Base-by-base conservation (phyloP, 208 protist genomes). In the Leishmania major region DNA sequence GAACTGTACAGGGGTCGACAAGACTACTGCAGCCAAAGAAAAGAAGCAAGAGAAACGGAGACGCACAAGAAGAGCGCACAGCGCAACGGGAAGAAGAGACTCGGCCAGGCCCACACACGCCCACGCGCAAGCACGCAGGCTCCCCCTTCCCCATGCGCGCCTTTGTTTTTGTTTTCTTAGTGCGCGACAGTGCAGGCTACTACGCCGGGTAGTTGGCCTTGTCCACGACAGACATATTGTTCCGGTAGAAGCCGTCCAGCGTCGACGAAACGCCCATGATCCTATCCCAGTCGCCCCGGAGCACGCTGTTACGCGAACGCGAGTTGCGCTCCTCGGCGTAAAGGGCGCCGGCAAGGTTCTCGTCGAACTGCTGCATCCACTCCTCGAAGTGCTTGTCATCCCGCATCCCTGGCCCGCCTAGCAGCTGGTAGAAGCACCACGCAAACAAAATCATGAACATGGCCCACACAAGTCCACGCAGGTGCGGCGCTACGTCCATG, bases 241-340 rank as follows among this genome's bases (percentile, higher is more conserved):
- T 94, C 4, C 88, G n/a, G 84, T 96, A 88, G 75, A 87, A 91
- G 59, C 92, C 94, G 5, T 78, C 77, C 37, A 87, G 60, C 3
- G 82, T 81, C 55, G 79, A 59, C 4, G 89, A 77, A 53, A 79
- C 66, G 49, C 94, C 94, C 87, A 97, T 87, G 57, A 97, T 87
- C 35, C 92, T 87, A 79, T 96, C 94, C 94, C 94, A 97, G 86
- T 97, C 91, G 31, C 83, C 87, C 8, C 89, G 84, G 4, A 94
- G 88, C 88, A 96, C 80, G 64, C 87, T 92, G 71, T 60, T 60
- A 15, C 80, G 87, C 75, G 84, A 84, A 75, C 94, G 92, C 55
- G 87, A 91, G 80, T 92, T 97, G 85, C 94, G 92, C 89, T 97
- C 94, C 84, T 94, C 91, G 43, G 92, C 91, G 80, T 88, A 96